phyloP scores from a whole-genome alignment of 352 stramenopile genomes.

The Globisporangium alternatum region DNA sequence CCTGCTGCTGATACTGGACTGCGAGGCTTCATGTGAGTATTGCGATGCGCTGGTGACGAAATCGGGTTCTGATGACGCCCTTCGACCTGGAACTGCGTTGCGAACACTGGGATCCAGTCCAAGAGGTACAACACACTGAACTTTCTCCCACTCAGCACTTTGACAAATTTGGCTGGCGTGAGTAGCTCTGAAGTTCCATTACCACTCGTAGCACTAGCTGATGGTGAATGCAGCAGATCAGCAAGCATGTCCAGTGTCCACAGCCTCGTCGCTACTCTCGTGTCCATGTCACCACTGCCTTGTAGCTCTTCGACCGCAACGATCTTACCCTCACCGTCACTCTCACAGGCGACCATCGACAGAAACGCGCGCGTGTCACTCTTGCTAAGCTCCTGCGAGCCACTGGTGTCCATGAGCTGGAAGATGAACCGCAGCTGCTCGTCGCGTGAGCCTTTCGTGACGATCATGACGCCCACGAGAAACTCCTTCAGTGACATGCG shows the following conservation, averaged over 20 bases:
- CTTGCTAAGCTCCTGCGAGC: constrained; percentile 18
- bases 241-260: constrained; percentile 22
- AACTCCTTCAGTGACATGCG: constrained; percentile 39
- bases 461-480: constrained; percentile 25
- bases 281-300: not conserved
- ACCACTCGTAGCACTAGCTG: not conserved
- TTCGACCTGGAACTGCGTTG: constrained; percentile 21
- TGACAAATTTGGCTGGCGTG: constrained; percentile 24
- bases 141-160: constrained; percentile 11
- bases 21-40: not conserved
- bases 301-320: constrained; percentile 22
- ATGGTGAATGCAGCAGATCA: constrained; percentile 19
- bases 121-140: constrained; percentile 23
- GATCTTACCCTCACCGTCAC: not conserved
- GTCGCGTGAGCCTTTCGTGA: constrained; percentile 33
- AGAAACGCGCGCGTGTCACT: constrained; percentile 30
- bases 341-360: constrained; percentile 9
- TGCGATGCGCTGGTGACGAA: constrained; percentile 5
- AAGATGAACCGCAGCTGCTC: constrained; percentile 47
- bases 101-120: constrained; percentile 39
- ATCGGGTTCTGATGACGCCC: not conserved
- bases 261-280: not conserved
- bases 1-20: not conserved
- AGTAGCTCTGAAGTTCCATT: constrained; percentile 8
- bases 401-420: constrained; percentile 28